These are phyloP conservation scores for Anthostomella pinea DNA, from an alignment of 2,329 filamentous ascomycete species.

Conservation along the genomic window DNA sequence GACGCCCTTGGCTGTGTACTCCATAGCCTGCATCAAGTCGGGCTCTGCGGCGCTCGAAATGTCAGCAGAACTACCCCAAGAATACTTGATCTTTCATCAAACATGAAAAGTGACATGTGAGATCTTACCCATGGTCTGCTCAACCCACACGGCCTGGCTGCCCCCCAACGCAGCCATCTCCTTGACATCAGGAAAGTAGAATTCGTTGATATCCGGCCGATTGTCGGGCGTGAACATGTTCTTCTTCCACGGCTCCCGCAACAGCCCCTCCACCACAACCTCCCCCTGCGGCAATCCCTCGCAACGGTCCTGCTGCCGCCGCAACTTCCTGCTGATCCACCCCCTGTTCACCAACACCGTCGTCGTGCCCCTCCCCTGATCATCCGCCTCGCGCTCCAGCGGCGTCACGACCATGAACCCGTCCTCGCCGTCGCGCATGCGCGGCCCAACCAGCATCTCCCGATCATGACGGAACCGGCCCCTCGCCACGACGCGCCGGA, in stretches of 20 bases:
- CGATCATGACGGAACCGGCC: constrained; percentile 80
- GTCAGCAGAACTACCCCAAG: constrained; percentile 16
- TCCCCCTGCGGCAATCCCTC: constrained; percentile 66
- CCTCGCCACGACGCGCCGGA: constrained; percentile 73
- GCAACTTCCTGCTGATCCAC: constrained; percentile 81
- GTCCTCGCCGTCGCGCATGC: constrained; percentile 83
- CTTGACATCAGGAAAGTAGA: constrained; percentile 90
- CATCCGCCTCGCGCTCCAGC: constrained; percentile 62
- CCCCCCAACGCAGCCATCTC: constrained; percentile 85
- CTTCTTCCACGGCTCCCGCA: constrained; percentile 91
- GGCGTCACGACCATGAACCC: constrained; percentile 92
- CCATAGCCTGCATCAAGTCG: constrained; percentile 72
- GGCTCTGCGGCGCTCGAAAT: constrained; percentile 53
- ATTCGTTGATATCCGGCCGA: constrained; percentile 75
- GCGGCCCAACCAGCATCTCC: constrained; percentile 94
- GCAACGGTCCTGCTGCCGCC: constrained; percentile 59
- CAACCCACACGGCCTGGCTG: constrained; percentile 89
- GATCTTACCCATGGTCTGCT: constrained; percentile 90
- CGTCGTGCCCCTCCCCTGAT: neutral
- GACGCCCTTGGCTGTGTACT: constrained; percentile 75
- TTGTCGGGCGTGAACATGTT: constrained; percentile 97
- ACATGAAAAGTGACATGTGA: constrained; percentile 3
- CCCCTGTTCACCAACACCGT: constrained; percentile 87
- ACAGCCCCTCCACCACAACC: constrained; percentile 76
- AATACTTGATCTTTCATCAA: neutral